Base-by-base conservation (phyloP, 257 asterid genomes). In the Lycium barbarum region DNA sequence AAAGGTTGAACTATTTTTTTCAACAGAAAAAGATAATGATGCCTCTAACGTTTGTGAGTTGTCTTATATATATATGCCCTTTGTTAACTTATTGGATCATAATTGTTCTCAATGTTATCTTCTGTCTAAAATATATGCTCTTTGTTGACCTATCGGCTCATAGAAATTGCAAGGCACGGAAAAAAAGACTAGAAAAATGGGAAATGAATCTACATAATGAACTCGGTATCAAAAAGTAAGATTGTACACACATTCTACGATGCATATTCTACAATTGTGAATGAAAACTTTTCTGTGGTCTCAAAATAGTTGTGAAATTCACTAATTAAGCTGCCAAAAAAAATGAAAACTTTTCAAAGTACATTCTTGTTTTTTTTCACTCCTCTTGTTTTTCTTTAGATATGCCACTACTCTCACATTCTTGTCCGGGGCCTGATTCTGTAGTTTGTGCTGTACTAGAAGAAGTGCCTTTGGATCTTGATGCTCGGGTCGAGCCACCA, bases 381-480 rank as follows among this genome's bases (percentile, higher is more conserved):
- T 78, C 82, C 65, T 78, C 49, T 26, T 78, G 65, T 78, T 14
- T 78, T 53, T 78, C 82, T 53, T 78, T 53, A 78, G 65, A 53
- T 53, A 78, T 13, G 10, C 0, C 62, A 49, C 62, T 49, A 74
- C 45, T 51, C n/a, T 49, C 81, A 14, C 2, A 20, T 74, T 51
- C 45, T 4, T 13, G 58, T 49, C 4, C 65, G 26, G 65, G 65
- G 35, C 65, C 1, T 53, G 82, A 78, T 9, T 78, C 65, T 78
- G 10, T 78, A 51, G 15, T 76, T 76, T 76, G 63, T 76, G 47
- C 2, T 76, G 84, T 74, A 10, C 67, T 26, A 67, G 89, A 61
- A 62, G 65, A 47, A 57, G 78, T 84, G 62, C 85, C 86, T 72
- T 83, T 90, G 35, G 84, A 84, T 63, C 84, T 85, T 54, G 89